Evolutionary conservation across 345 rosid genomes (phyloP).

Genomic region (Rhodamnia argentea): DNA sequence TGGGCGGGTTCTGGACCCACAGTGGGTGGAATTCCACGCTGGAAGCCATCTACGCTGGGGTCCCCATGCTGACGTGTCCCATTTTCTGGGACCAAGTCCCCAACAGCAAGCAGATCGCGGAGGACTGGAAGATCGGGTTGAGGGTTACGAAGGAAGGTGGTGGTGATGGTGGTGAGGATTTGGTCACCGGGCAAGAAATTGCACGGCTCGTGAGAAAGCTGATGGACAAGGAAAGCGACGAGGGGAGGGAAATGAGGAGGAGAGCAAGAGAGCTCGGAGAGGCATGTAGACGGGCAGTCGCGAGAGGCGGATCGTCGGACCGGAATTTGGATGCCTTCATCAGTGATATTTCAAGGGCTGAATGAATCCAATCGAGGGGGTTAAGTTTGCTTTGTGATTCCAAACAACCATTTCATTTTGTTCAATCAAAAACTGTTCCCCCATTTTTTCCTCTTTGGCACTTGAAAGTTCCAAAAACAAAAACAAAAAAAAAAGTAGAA

Average conservation of each 20-base stretch:
- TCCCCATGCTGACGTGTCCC: constrained; percentile 25
- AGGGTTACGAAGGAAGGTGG: constrained; percentile 10
- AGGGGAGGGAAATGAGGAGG: constrained; percentile 12
- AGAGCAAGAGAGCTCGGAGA: constrained; percentile 7
- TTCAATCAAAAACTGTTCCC: background rate
- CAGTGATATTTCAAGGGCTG: background rate
- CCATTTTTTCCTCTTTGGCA: background rate
- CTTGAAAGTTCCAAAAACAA: background rate
- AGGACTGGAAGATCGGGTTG: constrained; percentile 18
- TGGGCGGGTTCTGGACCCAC: constrained; percentile 22
- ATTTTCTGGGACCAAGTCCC: constrained; percentile 16
- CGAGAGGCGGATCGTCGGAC: constrained; percentile 14
- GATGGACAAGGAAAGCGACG: constrained; percentile 9
- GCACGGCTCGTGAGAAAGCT: constrained; percentile 3
- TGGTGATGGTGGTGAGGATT: background rate
- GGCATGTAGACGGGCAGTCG: constrained; percentile 9
- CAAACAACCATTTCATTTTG: background rate
- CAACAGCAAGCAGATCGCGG: constrained; percentile 11
- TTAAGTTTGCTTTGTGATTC: background rate
- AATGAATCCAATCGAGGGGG: background rate
- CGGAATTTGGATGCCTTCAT: constrained; percentile 12
- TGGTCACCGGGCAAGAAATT: constrained; percentile 9
- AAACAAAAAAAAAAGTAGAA: background rate
- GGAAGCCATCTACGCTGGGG: constrained; percentile 20
- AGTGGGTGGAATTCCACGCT: constrained; percentile 27